Base-by-base conservation (phyloP, 768 basidiomycete species). In the Podaxis carcinomalis region DNA sequence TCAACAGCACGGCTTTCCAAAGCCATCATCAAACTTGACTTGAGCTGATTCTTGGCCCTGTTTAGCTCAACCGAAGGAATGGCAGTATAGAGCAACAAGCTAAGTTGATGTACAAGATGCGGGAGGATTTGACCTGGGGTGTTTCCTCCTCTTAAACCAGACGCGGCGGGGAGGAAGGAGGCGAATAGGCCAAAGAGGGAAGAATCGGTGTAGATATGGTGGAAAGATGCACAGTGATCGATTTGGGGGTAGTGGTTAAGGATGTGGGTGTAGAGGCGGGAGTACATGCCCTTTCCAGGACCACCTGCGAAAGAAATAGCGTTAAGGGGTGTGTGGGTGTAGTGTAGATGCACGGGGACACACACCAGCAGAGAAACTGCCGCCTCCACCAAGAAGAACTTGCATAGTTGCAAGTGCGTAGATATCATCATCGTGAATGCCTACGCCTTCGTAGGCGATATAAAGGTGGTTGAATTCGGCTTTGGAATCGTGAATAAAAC, bases 231-330 rank as follows among this genome's bases (percentile, higher is more conserved):
- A 72, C 95, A 98, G 73, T 95, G 93, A 73, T 98, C 96, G 68
- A 98, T 84, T 69, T 92, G 88, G 54, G 93, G 85, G 77, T 94
- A 92, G 69, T 92, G 90, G 72, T 98, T 98, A 61, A 98, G 86
- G 68, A 98, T 93, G 70, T 94, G 88, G 9, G 94, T 96, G 78
- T 98, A 98, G 28, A 98, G 77, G 25, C 96, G 89, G 36, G 95
- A 94, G 80, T 97, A 98, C 96, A 98, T 98, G 67, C 96, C 96
- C 78, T 98, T 98, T 14, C 96, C 96, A 2, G 96, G 96, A 3
- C 96, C 96, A 64, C 96, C 94, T 83, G 67, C 23, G 55, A 53
- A 39, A 56, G 66, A 56, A 58, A 53, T 56, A 36, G 57, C 42
- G 57, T 49, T 36, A 5, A 44, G 42, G n/a, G 19, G 42, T n/a